Evolutionary conservation across 2,329 filamentous ascomycete genomes (phyloP).

Genomic region (Ampelomyces quisqualis): DNA sequence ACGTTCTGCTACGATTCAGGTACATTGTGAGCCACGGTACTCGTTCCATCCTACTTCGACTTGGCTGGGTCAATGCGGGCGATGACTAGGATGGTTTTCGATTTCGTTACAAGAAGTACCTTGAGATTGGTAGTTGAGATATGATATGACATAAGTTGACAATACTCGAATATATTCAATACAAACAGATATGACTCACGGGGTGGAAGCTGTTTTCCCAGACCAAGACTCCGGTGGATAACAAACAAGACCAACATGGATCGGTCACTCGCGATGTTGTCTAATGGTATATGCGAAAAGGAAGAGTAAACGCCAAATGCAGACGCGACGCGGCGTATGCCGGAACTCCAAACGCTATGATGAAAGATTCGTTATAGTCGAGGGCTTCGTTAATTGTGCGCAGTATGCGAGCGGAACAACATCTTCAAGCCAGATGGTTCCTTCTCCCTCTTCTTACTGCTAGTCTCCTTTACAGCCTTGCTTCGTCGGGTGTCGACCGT

Average conservation of each 20-base stretch:
- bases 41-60: too few species aligned
- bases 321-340: conserved; percentile 4
- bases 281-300: conserved; percentile 14
- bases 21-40: too few species aligned
- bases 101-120: too few species aligned
- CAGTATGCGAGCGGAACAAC: conserved; percentile 44
- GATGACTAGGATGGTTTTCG: too few species aligned
- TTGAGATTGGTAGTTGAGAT: too few species aligned
- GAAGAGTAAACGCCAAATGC: conserved; percentile 16
- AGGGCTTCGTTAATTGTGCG: conserved; percentile 17
- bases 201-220: too few species aligned
- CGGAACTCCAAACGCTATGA: conserved; percentile 18
- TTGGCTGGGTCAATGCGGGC: too few species aligned
- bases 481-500: conserved; percentile 23
- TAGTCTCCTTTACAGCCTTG: conserved; percentile 29
- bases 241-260: not conserved
- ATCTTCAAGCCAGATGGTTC: conserved; percentile 46
- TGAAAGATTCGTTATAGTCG: conserved; percentile 2
- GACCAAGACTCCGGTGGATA: not conserved
- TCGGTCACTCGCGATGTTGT: not conserved
- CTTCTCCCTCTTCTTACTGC: conserved; percentile 43
- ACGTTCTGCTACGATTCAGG: too few species aligned
- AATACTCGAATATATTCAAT: too few species aligned
- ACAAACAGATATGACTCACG: not conserved
- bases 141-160: too few species aligned